Percentiles rank a stretch among this genome's conserved stretches.
phyloP scores from a whole-genome alignment of 2,329 filamentous ascomycete species.

The Immersiporthe knoxdaviesiana region DNA sequence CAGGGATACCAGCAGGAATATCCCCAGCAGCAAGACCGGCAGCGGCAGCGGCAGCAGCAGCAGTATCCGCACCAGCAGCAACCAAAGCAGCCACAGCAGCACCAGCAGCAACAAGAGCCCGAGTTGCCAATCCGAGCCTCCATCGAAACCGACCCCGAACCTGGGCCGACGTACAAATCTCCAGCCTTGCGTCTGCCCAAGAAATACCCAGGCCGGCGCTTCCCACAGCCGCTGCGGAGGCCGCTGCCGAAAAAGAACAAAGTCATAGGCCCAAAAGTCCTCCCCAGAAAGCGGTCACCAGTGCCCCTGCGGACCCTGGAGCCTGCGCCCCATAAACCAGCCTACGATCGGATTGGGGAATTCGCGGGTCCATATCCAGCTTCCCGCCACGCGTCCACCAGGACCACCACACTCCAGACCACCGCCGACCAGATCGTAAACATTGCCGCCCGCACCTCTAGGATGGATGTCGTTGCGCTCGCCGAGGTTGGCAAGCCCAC shows the following conservation, averaged over 20 bases:
- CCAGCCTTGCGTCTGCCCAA: too few relatives aligned
- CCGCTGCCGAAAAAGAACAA: neutral
- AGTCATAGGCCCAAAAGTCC: neutral
- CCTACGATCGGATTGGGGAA: neutral
- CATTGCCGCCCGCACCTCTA: neutral
- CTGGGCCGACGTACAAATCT: too few relatives aligned
- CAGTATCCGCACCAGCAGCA: neutral
- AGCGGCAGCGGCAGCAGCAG: too few relatives aligned
- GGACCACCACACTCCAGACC: neutral
- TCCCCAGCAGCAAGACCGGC: neutral
- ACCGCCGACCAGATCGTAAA: neutral
- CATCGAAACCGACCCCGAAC: neutral
- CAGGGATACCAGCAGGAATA: constrained; percentile 18
- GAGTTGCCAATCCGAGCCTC: neutral
- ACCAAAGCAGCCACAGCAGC: constrained; percentile 6
- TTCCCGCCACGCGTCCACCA: neutral
- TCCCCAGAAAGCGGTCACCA: neutral
- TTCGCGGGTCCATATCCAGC: neutral
- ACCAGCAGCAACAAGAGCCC: constrained; percentile 4
- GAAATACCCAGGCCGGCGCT: neutral
- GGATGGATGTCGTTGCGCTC: constrained; percentile 17
- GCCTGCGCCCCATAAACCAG: neutral
- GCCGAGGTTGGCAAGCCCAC: neutral
- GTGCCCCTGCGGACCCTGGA: neutral
- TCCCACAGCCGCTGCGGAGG: too few relatives aligned